Base-by-base conservation (phyloP, 1,139 yeast genomes). In the Pneumocystis canis region DNA sequence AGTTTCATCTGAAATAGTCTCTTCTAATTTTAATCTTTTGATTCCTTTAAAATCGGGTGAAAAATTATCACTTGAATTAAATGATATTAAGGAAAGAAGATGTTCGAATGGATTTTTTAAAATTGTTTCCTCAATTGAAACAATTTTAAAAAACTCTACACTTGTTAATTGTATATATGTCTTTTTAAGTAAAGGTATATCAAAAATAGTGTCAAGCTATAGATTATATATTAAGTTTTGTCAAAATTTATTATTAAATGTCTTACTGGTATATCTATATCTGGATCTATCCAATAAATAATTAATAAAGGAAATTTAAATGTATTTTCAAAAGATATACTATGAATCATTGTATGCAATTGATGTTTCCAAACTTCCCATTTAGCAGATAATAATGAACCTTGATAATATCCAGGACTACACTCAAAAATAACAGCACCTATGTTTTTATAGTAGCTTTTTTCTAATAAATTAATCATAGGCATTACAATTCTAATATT, bases 321-420 rank as follows among this genome's bases (percentile, higher is more conserved):
- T 28, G 14, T 57, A 14, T 35, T 35, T 20, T 35, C 40, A 30
- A 5, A 20, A 9, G 59, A n/a, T 35, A 57, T 39, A 16, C 28
- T 39, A 28, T 57, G 28, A 57, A 57, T 30, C 14, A 57, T 6
- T 30, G 40, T 35, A 39, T 57, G 59, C 14, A 57, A 57, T 9
- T 39, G 59, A 57, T 57, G 41, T 11, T 57, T 57, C 59, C 41
- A 35, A 25, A 57, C 9, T 9, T 57, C 37, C 59, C 59, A 47
- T 47, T 25, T 20, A 25, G 30, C 6, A 9, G n/a, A 25, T 47
- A 47, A 47, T 25, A 25, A 16, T 25, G 31, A 57, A 30, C 30
- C 33, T 57, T 39, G 16, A 9, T 9, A 20, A 39, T 30, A n/a
- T 18, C 9, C 14, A 57, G 30, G 31, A 18, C 54, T 35, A 30